phyloP scores from a whole-genome alignment of 2,329 filamentous ascomycete genomes.

The Apiospora marii region DNA sequence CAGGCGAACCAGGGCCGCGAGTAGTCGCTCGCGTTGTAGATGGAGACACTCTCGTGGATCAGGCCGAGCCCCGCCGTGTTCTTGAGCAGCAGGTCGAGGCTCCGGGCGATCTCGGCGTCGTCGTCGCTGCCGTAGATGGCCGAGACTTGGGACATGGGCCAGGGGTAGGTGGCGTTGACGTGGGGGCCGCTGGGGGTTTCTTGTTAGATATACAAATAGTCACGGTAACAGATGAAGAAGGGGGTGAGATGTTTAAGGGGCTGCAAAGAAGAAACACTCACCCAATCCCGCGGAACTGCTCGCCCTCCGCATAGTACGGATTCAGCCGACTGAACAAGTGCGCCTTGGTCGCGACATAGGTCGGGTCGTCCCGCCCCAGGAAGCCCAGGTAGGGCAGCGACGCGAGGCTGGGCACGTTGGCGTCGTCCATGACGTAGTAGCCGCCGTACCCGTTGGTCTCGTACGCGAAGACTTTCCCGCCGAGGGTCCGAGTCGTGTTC shows the following conservation, averaged over 20 bases:
- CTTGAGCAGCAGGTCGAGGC: constrained; percentile 47
- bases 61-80: constrained; percentile 64
- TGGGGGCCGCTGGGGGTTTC: constrained; percentile 37
- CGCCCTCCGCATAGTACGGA: constrained; percentile 59
- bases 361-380: constrained; percentile 54
- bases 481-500: constrained; percentile 10
- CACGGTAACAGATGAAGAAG: too few relatives aligned
- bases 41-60: constrained; percentile 74
- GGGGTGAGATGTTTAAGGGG: too few relatives aligned
- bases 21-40: constrained; percentile 63
- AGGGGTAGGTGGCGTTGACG: constrained; percentile 64
- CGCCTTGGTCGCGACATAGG: constrained; percentile 71
- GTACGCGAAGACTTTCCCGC: constrained; percentile 61
- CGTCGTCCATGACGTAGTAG: constrained; percentile 53
- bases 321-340: constrained; percentile 71
- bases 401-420: constrained; percentile 64
- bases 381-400: constrained; percentile 64
- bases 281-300: constrained; percentile 34
- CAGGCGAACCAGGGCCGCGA: constrained; percentile 54
- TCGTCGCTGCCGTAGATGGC: constrained; percentile 72
- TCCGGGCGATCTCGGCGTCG: constrained; percentile 66
- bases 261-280: neutral
- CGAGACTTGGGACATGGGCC: constrained; percentile 75
- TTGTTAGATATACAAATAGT: neutral
- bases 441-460: constrained; percentile 66